phyloP scores from a whole-genome alignment of 1,284 basidiomycete genomes.

The Anthracocystis setariae region DNA sequence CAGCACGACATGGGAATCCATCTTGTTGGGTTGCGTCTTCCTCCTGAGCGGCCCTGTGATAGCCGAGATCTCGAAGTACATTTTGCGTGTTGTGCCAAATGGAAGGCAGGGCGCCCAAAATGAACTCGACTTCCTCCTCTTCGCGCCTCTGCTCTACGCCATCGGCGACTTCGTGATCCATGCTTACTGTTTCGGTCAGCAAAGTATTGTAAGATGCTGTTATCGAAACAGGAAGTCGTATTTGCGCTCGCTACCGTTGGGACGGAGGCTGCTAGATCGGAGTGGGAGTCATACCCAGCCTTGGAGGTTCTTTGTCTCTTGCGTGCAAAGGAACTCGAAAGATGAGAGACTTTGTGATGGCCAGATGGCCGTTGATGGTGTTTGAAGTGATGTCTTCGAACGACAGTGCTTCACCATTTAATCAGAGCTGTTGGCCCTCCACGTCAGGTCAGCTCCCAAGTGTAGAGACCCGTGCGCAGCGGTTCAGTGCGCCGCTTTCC shows the following conservation, averaged over 20 bases:
- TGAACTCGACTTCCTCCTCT: constrained; percentile 44
- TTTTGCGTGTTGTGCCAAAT: constrained; percentile 42
- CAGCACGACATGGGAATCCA: constrained; percentile 7
- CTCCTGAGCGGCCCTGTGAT: constrained; percentile 4
- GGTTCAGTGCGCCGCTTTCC: not conserved
- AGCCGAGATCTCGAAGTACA: constrained; percentile 41
- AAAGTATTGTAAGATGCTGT: too few species aligned
- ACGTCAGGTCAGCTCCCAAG: constrained; percentile 6
- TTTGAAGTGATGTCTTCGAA: not conserved
- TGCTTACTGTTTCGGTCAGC: not conserved
- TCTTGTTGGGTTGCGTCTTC: constrained; percentile 7
- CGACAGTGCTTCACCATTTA: not conserved
- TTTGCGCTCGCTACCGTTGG: not conserved
- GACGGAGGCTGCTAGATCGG: not conserved
- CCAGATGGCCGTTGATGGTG: not conserved
- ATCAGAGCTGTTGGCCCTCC: constrained; percentile 2
- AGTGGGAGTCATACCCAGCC: not conserved
- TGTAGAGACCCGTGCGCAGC: constrained; percentile 22
- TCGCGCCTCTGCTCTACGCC: constrained; percentile 19
- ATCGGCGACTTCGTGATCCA: constrained; percentile 16
- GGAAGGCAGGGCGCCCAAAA: constrained; percentile 34
- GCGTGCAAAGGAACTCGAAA: too few species aligned
- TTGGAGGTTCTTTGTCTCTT: not conserved
- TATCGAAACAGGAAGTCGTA: not conserved
- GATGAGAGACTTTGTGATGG: too few species aligned